phyloP scores from a whole-genome alignment of 1,284 basidiomycete species.

The Dichomitus squalens region DNA sequence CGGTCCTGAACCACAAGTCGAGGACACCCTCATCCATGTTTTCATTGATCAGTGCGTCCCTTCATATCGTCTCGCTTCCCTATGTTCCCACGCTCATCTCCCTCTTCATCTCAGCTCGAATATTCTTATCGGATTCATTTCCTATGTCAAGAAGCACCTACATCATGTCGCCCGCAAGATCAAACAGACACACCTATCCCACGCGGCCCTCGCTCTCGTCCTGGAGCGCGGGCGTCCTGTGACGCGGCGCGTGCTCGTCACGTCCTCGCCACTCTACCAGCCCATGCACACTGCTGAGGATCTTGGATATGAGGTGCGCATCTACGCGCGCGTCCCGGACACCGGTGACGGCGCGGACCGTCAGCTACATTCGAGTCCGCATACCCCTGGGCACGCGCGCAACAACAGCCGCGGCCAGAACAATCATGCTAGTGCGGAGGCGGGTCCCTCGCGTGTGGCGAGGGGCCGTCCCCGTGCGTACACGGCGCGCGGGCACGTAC shows the following conservation, averaged over 20 bases:
- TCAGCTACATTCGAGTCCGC: constrained; percentile 4
- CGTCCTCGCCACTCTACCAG: constrained; percentile 82
- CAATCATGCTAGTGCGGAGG: constrained; percentile 2
- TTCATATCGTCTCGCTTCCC: constrained; percentile 9
- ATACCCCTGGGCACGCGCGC: constrained; percentile 4
- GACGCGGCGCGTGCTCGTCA: constrained; percentile 72
- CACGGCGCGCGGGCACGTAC: constrained; percentile 22
- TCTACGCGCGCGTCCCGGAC: constrained; percentile 80
- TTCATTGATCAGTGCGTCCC: constrained; percentile 80
- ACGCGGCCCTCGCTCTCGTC: constrained; percentile 69
- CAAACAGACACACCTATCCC: constrained; percentile 54
- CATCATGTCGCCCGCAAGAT: constrained; percentile 36
- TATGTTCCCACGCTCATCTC: constrained; percentile 1
- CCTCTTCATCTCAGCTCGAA: constrained; percentile 61
- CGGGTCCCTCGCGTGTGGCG: constrained; percentile 13
- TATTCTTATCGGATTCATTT: constrained; percentile 78
- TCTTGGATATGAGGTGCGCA: constrained; percentile 79
- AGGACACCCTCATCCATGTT: constrained; percentile 73
- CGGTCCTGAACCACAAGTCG: constrained; percentile 46
- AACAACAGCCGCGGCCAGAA: constrained; percentile 12
- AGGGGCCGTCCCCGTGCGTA: constrained; percentile 10
- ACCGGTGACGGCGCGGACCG: constrained; percentile 62
- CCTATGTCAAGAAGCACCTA: constrained; percentile 58
- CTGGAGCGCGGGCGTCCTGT: constrained; percentile 74
- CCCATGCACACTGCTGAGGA: constrained; percentile 75